Evolutionary conservation across 257 asterid genomes (phyloP), one percentile per base, ranked within the genome.

Genomic region (Solanum virginianum): DNA sequence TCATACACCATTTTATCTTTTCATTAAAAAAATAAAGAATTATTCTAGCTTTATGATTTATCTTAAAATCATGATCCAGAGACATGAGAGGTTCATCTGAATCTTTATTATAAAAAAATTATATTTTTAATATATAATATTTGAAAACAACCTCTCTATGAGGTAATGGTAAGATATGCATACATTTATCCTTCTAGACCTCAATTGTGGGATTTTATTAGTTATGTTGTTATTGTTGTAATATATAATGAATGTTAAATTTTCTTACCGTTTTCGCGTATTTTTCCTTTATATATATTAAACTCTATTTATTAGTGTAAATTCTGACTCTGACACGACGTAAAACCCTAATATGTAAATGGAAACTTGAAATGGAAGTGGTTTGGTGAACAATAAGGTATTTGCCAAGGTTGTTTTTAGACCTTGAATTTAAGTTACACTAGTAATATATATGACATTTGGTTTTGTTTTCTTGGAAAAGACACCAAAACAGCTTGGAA

Each of bases 351-450:
- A 39, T 18, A 69, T 16, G 10, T 39, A 41, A 70, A 70, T 70
- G 54, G 2, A 70, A 18, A 2, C 15, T 68, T 68, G 22, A 68
- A 32, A 16, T 68, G 79, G 16, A 10, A 70, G 79, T 39, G 79
- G 54, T 70, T 70, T 17, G 54, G 17, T 70, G 77, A 69, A 69
- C 77, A 36, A 69, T 36, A 69, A 32, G 47, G 13, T 66, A 66
- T 66, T 59, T 59, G 43, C 20, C 13, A 20, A 15, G 77, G 8
- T 69, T 69, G 51, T 36, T 15, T 66, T 68, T 68, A 41, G 75
- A 68, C 47, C 49, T 0, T 29, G 75, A 68, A 49, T 68, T 32
- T 68, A 68, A 36, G 36, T 69, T 26, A 69, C 51, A 36, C 77
- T 15, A 69, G 4, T 70, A 70, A 70, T 70, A 29, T 70, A 29